phyloP scores from a whole-genome alignment of 2,329 filamentous ascomycete species.

The Aulographum hederae region DNA sequence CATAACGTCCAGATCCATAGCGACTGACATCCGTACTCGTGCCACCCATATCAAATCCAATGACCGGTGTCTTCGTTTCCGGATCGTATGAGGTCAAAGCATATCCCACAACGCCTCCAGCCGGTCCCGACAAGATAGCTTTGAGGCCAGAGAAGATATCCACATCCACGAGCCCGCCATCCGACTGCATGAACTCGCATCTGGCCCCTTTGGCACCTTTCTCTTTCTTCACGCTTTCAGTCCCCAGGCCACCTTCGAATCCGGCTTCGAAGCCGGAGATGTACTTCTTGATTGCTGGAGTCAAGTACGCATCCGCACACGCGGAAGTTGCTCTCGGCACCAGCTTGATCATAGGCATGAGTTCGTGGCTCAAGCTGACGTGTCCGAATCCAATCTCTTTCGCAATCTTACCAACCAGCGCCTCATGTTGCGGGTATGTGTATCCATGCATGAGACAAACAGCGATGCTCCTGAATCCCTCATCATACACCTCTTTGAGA shows the following conservation, averaged over 20 bases:
- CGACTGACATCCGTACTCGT: slow-evolving; percentile 84
- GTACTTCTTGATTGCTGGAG: slow-evolving; percentile 62
- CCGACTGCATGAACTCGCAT: slow-evolving; percentile 92
- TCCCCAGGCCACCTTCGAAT: slow-evolving; percentile 65
- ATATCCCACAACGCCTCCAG: slow-evolving; percentile 87
- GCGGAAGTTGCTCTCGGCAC: slow-evolving; percentile 59
- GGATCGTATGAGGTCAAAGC: slow-evolving; percentile 80
- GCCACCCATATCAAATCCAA: slow-evolving; percentile 92
- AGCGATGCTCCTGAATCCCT: slow-evolving; percentile 63
- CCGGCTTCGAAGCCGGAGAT: slow-evolving; percentile 60
- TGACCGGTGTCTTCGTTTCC: slow-evolving; percentile 65
- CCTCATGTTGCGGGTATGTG: slow-evolving; percentile 76
- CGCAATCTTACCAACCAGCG: slow-evolving; percentile 56
- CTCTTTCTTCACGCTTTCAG: slow-evolving; percentile 51
- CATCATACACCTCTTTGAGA: slow-evolving; percentile 47
- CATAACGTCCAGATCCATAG: slow-evolving; percentile 70
- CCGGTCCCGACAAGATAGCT: slow-evolving; percentile 75
- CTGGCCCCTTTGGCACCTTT: slow-evolving; percentile 49
- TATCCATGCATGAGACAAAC: slow-evolving; percentile 89
- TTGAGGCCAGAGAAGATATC: slow-evolving; percentile 69
- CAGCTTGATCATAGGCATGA: slow-evolving; percentile 81
- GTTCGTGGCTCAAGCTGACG: slow-evolving; percentile 60
- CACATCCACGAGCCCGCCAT: slow-evolving; percentile 54
- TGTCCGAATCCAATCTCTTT: slow-evolving; percentile 67
- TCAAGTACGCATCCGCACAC: slow-evolving; percentile 65